Evolutionary conservation across 2,329 filamentous ascomycete species (phyloP).

Genomic region (Ophiocordyceps sinensis): DNA sequence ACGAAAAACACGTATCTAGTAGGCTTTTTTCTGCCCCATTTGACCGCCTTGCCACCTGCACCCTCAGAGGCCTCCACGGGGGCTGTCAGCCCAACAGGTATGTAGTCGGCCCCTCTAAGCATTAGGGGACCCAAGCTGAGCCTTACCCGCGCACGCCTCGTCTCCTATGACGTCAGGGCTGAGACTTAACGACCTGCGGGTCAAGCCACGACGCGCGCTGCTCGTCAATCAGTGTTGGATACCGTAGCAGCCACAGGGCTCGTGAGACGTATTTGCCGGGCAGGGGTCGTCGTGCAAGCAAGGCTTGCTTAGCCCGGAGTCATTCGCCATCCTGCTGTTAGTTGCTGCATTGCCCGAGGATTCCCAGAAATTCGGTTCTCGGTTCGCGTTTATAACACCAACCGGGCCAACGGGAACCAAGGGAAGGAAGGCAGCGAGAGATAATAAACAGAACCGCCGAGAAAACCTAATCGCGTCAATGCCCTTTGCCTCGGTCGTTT

Average conservation of each 20-base stretch:
- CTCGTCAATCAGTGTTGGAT: background rate
- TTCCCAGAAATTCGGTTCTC: background rate
- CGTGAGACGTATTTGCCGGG: background rate
- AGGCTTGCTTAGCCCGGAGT: too few relatives aligned
- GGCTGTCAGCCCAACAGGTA: too few relatives aligned
- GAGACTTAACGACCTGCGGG: background rate
- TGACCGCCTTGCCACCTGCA: too few relatives aligned
- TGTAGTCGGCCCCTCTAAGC: background rate
- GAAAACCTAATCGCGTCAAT: too few relatives aligned
- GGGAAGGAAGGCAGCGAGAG: too few relatives aligned
- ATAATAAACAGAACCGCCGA: too few relatives aligned
- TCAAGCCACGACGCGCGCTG: background rate
- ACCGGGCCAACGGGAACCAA: background rate
- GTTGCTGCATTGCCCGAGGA: background rate
- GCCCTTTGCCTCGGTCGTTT: too few relatives aligned
- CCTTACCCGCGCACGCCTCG: background rate
- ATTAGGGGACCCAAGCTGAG: background rate
- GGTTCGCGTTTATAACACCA: background rate
- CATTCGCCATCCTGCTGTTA: background rate
- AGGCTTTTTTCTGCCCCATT: too few relatives aligned
- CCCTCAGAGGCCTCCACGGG: too few relatives aligned
- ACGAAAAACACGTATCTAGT: too few relatives aligned
- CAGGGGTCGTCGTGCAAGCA: too few relatives aligned
- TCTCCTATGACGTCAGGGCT: conserved; percentile 1
- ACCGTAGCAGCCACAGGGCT: background rate